Conservation (phyloP, 23 red algal genomes). For the Gracilaria vermiculophylla region DNA sequence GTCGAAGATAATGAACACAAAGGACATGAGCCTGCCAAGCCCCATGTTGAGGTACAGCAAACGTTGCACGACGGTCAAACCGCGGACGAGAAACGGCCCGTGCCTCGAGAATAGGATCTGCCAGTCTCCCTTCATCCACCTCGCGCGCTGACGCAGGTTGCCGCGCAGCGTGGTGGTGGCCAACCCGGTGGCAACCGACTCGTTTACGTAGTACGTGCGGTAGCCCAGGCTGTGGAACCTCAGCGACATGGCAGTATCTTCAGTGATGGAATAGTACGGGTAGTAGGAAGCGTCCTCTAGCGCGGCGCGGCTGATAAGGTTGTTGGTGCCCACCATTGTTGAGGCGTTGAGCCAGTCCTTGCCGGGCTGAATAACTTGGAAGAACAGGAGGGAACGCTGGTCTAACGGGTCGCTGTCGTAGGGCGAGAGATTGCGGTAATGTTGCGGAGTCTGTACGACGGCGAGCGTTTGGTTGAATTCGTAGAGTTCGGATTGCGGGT, state of each 20-base stretch:
- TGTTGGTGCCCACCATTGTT: slow-evolving; percentile 48
- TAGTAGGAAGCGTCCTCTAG: slow-evolving; percentile 15
- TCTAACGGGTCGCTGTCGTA: slow-evolving; percentile 38
- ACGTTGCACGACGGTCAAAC: slow-evolving; percentile 36
- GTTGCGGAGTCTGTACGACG: slow-evolving; percentile 53
- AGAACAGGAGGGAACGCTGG: slow-evolving; percentile 37
- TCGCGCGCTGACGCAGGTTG: slow-evolving; percentile 50
- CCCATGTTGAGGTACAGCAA: slow-evolving; percentile 45
- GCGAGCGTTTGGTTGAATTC: slow-evolving; percentile 47
- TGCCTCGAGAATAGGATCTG: slow-evolving; percentile 49
- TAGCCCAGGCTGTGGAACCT: slow-evolving; percentile 42
- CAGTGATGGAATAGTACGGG: slow-evolving; percentile 49
- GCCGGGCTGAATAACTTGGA: slow-evolving; percentile 7
- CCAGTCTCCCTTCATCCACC: slow-evolving; percentile 59
- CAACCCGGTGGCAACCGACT: slow-evolving; percentile 47
- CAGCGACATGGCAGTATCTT: slow-evolving; percentile 59
- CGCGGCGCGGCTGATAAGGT: slow-evolving; percentile 26
- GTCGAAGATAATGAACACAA: slow-evolving; percentile 31
- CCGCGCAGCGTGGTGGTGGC: slow-evolving; percentile 32
- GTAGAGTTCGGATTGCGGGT: neutral
- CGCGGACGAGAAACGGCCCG: neutral
- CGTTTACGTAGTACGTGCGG: slow-evolving; percentile 57
- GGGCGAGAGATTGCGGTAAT: slow-evolving; percentile 55
- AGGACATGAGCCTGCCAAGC: slow-evolving; percentile 30
- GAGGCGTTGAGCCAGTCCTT: slow-evolving; percentile 69